Base-by-base conservation (phyloP, 129 eudicot species). In the Logfia minima region DNA sequence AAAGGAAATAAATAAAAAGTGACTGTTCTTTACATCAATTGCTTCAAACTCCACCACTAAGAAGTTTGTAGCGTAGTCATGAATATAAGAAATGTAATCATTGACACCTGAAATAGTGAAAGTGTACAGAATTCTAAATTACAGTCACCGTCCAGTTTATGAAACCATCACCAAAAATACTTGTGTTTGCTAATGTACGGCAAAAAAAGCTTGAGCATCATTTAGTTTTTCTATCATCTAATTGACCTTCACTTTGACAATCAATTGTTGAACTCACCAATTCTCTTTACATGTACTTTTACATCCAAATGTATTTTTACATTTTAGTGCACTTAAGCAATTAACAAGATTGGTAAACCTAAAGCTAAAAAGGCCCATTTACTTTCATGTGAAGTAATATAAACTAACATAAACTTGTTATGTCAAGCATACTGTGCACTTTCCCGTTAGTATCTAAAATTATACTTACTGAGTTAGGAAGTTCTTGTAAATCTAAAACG, bases 401-500 rank as follows among this genome's bases (percentile, higher is more conserved):
- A 43, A 75, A 74, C 61, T 31, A 31, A 31, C 34, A 52, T 8
- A 17, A 23, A 55, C 56, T 75, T 71, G 69, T 71, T 48, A 45
- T 16, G 26, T 31, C 62, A 22, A 61, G 71, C 71, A 61, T 67
- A 52, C 19, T 77, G 6, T 13, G 56, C 68, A n/a, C 75, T 35
- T 77, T 2, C 14, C 68, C 45, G 13, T 69, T 41, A 28, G 24
- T 19, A 68, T 56, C 75, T 26, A 34, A 80, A 37, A n/a, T 4
- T 43, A 11, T 51, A 74, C 98, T 81, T 81, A 93, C 98, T 64
- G 98, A 91, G 77, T 82, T 86, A 2, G 75, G 78, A 79, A 93
- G 55, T 79, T 93, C 98, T 83, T 87, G 89, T 73, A 93, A 95
- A 93, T 93, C 98, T 84, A 93, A 84, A 41, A 93, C 98, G 63